Evolutionary conservation across 192 early-diverging fungal genomes (phyloP), one percentile per base, ranked within the genome.

Genomic region (Coemansia sp.): DNA sequence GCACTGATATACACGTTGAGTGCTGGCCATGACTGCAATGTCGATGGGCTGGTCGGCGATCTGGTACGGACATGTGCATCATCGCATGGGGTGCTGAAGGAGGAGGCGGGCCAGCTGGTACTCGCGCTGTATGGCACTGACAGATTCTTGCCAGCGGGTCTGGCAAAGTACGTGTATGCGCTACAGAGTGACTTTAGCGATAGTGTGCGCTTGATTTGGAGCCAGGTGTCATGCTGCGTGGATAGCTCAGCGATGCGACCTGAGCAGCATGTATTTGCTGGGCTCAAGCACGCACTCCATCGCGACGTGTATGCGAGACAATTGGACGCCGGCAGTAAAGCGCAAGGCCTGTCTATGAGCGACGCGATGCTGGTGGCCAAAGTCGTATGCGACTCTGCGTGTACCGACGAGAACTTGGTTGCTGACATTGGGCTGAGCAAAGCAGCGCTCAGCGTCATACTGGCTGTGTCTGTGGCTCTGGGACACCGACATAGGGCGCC

Each of bases 361-460:
- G 75, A 77, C 44, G 75, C 75, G 10, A 71, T 65, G 62, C 15
- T 60, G 22, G 20, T 77, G 2, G 59, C 64, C 37, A 62, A 68
- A 18, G 38, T 53, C 5, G 44, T 77, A 0, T 53, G 38, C 15
- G 61, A 64, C 9, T 30, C 61, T 30, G 56, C 39, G 2, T 9
- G 16, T 20, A 29, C 43, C 39, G n/a, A 32, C 20, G 45, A 9
- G 3, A 24, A 13, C 3, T 16, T 29, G 0, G 41, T 44, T n/a
- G 50, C 50, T 16, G 71, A 61, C 30, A 15, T 56, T 40, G 71
- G 62, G 4, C 39, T 77, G 40, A 68, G 56, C 16, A 40, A 37
- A 5, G 9, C 22, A 4, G 65, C 65, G 22, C 38, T 71, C 10
- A 30, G 27, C n/a, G 43, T 50, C n/a, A 56, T 74, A 9, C 62